Conservation (phyloP, 208 protist genomes). For the Leishmania turanica region DNA sequence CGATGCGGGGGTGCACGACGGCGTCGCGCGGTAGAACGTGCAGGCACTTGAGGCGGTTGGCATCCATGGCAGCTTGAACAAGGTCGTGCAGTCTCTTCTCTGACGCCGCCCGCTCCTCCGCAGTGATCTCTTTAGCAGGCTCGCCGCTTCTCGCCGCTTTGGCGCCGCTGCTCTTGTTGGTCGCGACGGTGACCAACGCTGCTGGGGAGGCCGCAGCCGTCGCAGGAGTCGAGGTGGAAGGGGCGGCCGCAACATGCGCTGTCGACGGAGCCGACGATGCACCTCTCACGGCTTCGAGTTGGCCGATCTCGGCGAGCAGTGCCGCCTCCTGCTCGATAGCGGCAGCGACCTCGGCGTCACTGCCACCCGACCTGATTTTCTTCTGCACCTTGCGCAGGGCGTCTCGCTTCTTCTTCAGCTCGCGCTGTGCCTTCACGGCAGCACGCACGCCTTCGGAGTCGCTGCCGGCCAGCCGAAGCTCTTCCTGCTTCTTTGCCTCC, state of each 20-base stretch:
- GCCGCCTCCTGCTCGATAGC: constrained; percentile 36
- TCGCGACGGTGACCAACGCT: not conserved
- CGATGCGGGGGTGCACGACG: constrained; percentile 73
- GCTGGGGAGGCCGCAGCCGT: constrained; percentile 13
- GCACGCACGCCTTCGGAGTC: constrained; percentile 39
- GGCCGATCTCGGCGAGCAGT: constrained; percentile 24
- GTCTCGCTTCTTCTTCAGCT: constrained; percentile 70
- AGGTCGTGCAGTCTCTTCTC: constrained; percentile 25
- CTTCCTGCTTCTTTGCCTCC: constrained; percentile 33
- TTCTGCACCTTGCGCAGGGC: constrained; percentile 54
- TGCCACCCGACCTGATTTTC: constrained; percentile 41
- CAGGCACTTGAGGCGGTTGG: constrained; percentile 21
- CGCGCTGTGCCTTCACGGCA: constrained; percentile 50
- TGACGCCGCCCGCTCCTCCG: constrained; percentile 34
- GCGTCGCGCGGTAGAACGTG: constrained; percentile 21
- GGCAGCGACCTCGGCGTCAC: constrained; percentile 25
- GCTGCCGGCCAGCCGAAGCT: constrained; percentile 37
- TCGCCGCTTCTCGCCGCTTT: not conserved
- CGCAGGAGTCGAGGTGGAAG: constrained; percentile 6
- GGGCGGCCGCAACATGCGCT: not conserved
- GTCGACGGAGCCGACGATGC: constrained; percentile 2
- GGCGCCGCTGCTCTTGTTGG: not conserved
- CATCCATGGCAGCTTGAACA: constrained; percentile 33
- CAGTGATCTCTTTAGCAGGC: constrained; percentile 20
- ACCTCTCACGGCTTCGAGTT: constrained; percentile 15